Evolutionary conservation across 2,329 filamentous ascomycete genomes (phyloP), one percentile per base, ranked within the genome.

Genomic region (Huntiella bhutanensis): DNA sequence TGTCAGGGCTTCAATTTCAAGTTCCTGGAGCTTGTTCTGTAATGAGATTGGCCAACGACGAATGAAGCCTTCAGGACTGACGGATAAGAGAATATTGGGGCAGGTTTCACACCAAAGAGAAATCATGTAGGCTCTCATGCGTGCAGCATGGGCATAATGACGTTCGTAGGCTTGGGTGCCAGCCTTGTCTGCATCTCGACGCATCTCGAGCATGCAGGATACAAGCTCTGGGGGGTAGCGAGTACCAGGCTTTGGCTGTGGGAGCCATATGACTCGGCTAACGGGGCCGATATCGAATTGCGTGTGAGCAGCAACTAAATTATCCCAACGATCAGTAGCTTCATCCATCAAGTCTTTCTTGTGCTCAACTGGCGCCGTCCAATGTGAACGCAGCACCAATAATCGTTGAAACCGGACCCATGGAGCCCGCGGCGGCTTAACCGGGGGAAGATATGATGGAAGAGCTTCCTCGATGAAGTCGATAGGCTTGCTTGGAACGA

Each of bases 11-110:
- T 41, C 16, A 12, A 28, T 47, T 13, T 47, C 37, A 11, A 37
- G 34, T 10, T 33, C 38, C 8, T 12, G 15, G 10, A 47, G 17
- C 16, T 33, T 19, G 13, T 16, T 19, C 13, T 47, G 38, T 19
- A 47, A 12, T 10, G 37, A 22, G 2, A 40, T 39, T n/a, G 45
- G 45, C 45, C 45, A 47, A 13, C 45, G 38, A 11, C 45, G 45
- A 11, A 47, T 7, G 33, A 47, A 47, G 12, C 37, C 32, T 10
- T 42, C 39, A 2, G 45, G 45, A 3, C 42, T 32, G 19, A 47
- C 33, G 3, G 45, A 47, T 33, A 47, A 34, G 7, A 47, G 33
- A 13, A 47, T 40, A 5, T 15, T 7, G 5, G 32, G 38, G n/a
- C 39, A 34, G 4, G 33, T 22, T 4, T 41, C 17, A 33, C 45